Conservation (phyloP, 805 yeast species). For the Candida incommunis region DNA sequence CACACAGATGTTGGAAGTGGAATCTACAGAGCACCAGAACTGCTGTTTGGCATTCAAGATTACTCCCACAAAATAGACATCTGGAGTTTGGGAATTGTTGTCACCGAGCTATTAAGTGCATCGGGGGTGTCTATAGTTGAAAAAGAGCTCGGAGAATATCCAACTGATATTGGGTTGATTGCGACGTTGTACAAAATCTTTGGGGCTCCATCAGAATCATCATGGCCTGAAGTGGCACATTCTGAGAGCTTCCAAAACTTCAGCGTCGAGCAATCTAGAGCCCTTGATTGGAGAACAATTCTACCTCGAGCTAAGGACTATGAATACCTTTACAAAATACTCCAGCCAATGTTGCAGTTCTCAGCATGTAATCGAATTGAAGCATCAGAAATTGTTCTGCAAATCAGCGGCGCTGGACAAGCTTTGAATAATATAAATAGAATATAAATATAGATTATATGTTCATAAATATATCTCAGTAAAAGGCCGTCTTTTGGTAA, state of each 20-base stretch:
- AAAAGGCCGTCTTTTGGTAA: background rate
- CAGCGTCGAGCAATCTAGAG: background rate
- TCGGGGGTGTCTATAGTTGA: background rate
- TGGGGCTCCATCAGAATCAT: background rate
- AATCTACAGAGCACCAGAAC: constrained; percentile 60
- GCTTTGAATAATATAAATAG: no score
- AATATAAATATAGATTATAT: background rate
- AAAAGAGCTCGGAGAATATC: background rate
- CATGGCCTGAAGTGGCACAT: background rate
- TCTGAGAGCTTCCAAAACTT: background rate
- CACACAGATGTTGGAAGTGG: constrained; percentile 47
- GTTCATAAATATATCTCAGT: background rate
- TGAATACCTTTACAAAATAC: no score
- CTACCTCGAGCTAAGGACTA: background rate
- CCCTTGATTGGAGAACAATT: background rate
- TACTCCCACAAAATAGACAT: constrained; percentile 48
- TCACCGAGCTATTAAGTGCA: constrained; percentile 35
- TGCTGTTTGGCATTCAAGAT: constrained; percentile 42
- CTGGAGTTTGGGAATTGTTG: constrained; percentile 57
- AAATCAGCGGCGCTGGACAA: no score
- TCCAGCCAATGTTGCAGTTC: background rate
- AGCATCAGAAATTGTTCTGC: no score
- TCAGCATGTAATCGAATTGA: background rate
- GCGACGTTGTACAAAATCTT: background rate
- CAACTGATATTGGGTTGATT: background rate